These are phyloP conservation scores for Henckelia pumila DNA, from an alignment of 257 asterid genomes.

Conservation along the genomic window DNA sequence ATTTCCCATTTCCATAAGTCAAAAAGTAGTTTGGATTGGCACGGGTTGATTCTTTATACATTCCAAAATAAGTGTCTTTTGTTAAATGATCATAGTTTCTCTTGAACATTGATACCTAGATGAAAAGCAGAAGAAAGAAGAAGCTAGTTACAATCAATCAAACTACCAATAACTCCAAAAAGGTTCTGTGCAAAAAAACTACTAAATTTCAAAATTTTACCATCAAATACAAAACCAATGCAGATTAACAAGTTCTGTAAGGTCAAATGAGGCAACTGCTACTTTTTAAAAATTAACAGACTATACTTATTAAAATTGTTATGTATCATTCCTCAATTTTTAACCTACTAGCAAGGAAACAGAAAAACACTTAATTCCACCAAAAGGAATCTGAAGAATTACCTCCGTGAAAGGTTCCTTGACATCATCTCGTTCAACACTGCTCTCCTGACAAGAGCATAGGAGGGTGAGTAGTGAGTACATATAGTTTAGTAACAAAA, in stretches of 20 bases:
- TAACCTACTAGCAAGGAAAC: not conserved
- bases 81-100: slow-evolving; percentile 66
- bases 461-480: slow-evolving; percentile 21
- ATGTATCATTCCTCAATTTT: slow-evolving; percentile 13
- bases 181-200: slow-evolving; percentile 5
- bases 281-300: not conserved
- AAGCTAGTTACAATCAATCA: slow-evolving; percentile 19
- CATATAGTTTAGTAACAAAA: slow-evolving; percentile 6
- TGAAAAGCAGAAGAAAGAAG: slow-evolving; percentile 18
- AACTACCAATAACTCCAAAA: slow-evolving; percentile 8
- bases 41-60: slow-evolving; percentile 60
- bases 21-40: slow-evolving; percentile 73
- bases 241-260: not conserved
- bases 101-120: slow-evolving; percentile 85
- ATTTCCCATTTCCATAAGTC: slow-evolving; percentile 81
- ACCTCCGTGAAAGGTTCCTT: slow-evolving; percentile 98
- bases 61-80: slow-evolving; percentile 52
- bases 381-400: slow-evolving; percentile 22
- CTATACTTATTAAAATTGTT: too few relatives aligned
- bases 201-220: not conserved
- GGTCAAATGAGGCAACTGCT: not conserved
- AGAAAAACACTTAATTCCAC: not conserved
- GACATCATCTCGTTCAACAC: slow-evolving; percentile 88
- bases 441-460: slow-evolving; percentile 74
- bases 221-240: not conserved